Base-by-base conservation (phyloP, 2,329 filamentous ascomycete genomes). In the Penicillium sp. region DNA sequence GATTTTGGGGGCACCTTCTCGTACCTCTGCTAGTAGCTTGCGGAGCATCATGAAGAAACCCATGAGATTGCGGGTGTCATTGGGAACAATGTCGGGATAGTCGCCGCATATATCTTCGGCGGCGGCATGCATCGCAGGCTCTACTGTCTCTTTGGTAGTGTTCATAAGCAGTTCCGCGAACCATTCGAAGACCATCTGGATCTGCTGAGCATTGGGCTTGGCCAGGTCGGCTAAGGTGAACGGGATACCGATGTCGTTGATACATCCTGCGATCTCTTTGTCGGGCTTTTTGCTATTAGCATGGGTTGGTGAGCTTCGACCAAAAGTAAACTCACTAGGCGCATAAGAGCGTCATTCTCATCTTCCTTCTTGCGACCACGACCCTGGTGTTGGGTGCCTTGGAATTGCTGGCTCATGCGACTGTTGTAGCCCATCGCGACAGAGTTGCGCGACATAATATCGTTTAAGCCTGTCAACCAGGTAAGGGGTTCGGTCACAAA, bases 181-280 rank as follows among this genome's bases (percentile, higher is more conserved):
- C 89, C 92, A 96, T 81, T 99, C 94, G 71, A 97, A 96, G 49
- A 99, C 92, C 80, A 94, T 92, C 75, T 99, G 94, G 50, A 97
- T 92, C 68, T 96, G 92, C 57, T 93, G 85, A 3, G 94, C 89
- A 66, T 96, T 96, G 5, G 94, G 94, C 71, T 97, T 97, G 66
- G 93, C 87, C 39, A 99, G 83, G 75, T 99, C 93, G 57, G 89
- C 85, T 16, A 92, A 81, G 34, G 86, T 89, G 74, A 97, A 97
- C 27, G 86, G 87, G 67, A 97, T 92, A 55, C 93, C 93, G 67
- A 97, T 96, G 73, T 97, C 94, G 68, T 89, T 94, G 78, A 99
- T 97, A 75, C 94, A 99, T 71, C 90, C 92, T 64, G 93, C 93
- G 58, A 99, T 97, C 74, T 99, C 94, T 59, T 80, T 77, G 61